Percentiles rank a stretch among this genome's conserved stretches.
These are phyloP conservation scores for Brassica cretica DNA, from an alignment of 345 rosid genomes.

Conservation along the genomic window DNA sequence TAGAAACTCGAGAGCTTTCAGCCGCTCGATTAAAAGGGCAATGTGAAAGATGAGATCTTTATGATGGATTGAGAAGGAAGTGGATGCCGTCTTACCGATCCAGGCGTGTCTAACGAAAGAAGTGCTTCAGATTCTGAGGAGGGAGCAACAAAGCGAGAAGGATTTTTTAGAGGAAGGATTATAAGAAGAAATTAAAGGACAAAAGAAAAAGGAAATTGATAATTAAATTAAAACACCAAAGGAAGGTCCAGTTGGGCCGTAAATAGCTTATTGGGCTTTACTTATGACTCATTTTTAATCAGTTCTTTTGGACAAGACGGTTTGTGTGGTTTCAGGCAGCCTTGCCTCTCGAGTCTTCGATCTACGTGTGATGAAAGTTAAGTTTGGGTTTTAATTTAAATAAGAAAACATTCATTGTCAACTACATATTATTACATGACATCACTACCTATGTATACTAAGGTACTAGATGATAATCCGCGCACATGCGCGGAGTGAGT, in stretches of 20 bases:
- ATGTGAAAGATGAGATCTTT: conserved; percentile 15
- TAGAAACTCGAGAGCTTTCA: conserved; percentile 14
- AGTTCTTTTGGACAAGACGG: not conserved
- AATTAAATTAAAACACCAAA: too few relatives aligned
- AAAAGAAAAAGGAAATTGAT: too few relatives aligned
- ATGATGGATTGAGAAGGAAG: conserved; percentile 4
- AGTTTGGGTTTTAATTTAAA: not conserved
- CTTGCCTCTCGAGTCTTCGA: not conserved
- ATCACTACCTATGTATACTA: not conserved
- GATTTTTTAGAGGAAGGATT: too few relatives aligned
- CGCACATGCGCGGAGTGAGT: too few relatives aligned
- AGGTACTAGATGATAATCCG: too few relatives aligned
- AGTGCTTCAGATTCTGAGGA: conserved; percentile 30
- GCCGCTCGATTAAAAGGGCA: not conserved
- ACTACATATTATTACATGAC: not conserved
- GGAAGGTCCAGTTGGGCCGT: too few relatives aligned
- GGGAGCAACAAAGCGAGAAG: not conserved
- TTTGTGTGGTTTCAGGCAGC: not conserved
- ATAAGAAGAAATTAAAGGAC: too few relatives aligned
- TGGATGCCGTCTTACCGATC: conserved; percentile 28
- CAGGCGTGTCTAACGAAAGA: conserved; percentile 22
- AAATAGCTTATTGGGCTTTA: too few relatives aligned
- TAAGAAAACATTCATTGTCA: not conserved
- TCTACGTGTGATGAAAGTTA: not conserved
- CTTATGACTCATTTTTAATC: too few relatives aligned